Base-by-base conservation (phyloP, 768 basidiomycete genomes). In the Auricularia sp. region DNA sequence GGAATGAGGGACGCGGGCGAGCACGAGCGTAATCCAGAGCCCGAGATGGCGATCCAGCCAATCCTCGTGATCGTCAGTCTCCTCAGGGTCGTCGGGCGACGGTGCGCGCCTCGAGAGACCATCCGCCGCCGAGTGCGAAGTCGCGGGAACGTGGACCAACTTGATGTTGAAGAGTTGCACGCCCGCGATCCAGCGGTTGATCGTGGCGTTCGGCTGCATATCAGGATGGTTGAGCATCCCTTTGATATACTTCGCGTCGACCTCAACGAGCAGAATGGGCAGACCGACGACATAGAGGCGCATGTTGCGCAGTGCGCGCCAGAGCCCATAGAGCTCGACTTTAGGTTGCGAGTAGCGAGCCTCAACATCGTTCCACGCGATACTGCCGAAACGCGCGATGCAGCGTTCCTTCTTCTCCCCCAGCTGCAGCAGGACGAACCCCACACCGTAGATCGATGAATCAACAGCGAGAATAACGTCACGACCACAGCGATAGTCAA, bases 201-300 rank as follows among this genome's bases (percentile, higher is more conserved):
- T 76, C 0, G 78, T 65, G 0, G 77, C 74, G 64, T 75, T 77
- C 0, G 77, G 78, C 18, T 72, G 71, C 0, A 76, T 29, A 44
- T 80, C 76, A 1, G 79, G 78, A 16, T 75, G 64, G 61, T 79
- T 77, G 3, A 81, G 61, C 78, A 80, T 81, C 18, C 75, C 77
- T 63, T 76, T 76, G 8, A 81, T 78, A 64, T 76, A 76, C 42
- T 75, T 69, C 0, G 77, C 78, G 67, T 81, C 76, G 0, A 76
- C 75, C 67, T 79, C 77, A 0, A 81, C 70, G 21, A 68, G 62
- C 0, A 81, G 66, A 2, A 71, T 75, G 37, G 69, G 67, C 1
- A 73, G 68, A 21, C 75, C 75, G 54, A 74, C 63, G 6, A 78
- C 36, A 45, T 76, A 70, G 64, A 71, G 64, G 14, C 67, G 58